Base-by-base conservation (phyloP, 352 stramenopile species). In the Pythium dissimile region DNA sequence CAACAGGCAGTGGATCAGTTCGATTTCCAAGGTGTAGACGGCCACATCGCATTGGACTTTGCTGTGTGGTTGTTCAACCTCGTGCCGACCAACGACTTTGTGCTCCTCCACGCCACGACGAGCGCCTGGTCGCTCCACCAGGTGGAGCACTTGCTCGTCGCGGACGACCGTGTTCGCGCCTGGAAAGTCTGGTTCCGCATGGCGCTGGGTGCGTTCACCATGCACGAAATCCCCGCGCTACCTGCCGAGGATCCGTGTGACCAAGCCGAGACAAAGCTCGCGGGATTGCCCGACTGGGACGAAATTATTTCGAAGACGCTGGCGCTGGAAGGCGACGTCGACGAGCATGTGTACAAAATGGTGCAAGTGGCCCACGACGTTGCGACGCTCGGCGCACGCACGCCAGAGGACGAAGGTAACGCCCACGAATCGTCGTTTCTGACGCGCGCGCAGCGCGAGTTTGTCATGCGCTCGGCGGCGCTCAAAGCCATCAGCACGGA, bases 331-430 rank as follows among this genome's bases (percentile, higher is more conserved):
- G 69, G 47, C 3, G 71, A 75, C 48, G 69, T 71, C 0, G 78
- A 88, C 27, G 74, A 83, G 47, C 78, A 88, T 47, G 69, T 85
- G 10, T 86, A 84, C 67, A 88, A 88, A 55, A 48, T 88, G 30
- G 75, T 88, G 38, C 75, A 86, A 18, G 73, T 86, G 23, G 75
- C 72, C 3, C 54, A 84, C 54, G 72, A 64, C 5, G 32, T 62
- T 5, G 46, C 64, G 10, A 54, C 53, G 13, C 30, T 2, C 15
- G 20, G 16, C 26, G 52, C 41, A 12, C 18, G 28, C n/a, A 59
- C 27, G 16, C 27, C 52, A 11, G 32, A 37, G 16, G 52, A 51
- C 16, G 39, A 59, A 5, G 31, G 32, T 15, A 54, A 47, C 32
- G n/a, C 32, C 2, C 10, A n/a, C 6, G n/a, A 5, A 21, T 54